Base-by-base conservation (phyloP, 2,329 filamentous ascomycete genomes). In the Penicillium thymicola region DNA sequence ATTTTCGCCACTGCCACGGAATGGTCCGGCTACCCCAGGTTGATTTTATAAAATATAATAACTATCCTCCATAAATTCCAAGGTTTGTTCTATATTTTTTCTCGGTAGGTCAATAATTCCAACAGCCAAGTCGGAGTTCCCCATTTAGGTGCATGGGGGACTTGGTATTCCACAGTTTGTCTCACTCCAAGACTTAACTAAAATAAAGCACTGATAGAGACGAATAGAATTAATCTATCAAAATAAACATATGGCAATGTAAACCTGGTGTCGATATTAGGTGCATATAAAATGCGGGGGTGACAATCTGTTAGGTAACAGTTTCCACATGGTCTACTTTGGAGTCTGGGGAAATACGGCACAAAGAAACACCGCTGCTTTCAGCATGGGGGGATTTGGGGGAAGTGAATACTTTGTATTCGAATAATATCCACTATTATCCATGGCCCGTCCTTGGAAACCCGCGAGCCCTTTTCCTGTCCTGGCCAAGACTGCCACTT, bases 271-370 rank as follows among this genome's bases (percentile, higher is more conserved):
- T 41, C 32, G 10, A 46, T 21, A 59, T 57, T 56, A 54, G 49
- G 40, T 61, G 51, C 51, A 52, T 53, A 47, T 51, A 59, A 57
- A 68, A 63, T 67, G 66, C 61, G 67, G 68, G 66, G 68, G 34
- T 49, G 16, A 51, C 52, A 68, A 43, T 57, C 54, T 64, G 57
- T 70, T 70, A 70, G 54, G 59, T 70, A 70, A 70, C 62, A 64
- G 65, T 59, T 70, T 69, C 64, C 68, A 69, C 66, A 41, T 41
- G 27, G 44, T 37, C 38, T 28, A 40, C 13, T 34, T 27, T 50
- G 28, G 38, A 55, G 45, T 55, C 52, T 55, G 52, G 52, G 52
- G 52, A 50, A 45, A 53, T n/a, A 42, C 18, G 46, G 45, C 30
- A 16, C 40, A 45, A 30, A n/a, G 30, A 44, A n/a, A 55, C 41